phyloP scores from a whole-genome alignment of 2,329 filamentous ascomycete species.

The Epichloe baconii region DNA sequence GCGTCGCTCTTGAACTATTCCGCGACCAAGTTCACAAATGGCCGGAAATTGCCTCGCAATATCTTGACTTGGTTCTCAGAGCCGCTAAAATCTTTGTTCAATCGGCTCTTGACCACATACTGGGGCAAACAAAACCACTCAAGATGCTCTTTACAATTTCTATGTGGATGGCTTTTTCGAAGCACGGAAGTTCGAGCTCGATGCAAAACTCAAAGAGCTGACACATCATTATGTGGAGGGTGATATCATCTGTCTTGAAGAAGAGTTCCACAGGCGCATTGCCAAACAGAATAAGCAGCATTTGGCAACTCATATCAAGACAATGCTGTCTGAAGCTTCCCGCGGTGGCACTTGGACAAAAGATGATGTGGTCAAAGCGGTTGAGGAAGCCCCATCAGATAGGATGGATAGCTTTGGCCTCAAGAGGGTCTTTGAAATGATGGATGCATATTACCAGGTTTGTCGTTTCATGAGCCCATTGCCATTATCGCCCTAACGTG shows the following conservation, averaged over 20 bases:
- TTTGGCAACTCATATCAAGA: background rate
- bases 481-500: background rate
- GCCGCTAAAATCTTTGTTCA: background rate
- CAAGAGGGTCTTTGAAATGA: slow-evolving; percentile 29
- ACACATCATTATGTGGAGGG: slow-evolving; percentile 24
- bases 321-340: background rate
- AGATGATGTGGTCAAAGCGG: slow-evolving; percentile 6
- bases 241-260: slow-evolving; percentile 16
- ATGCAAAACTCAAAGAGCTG: slow-evolving; percentile 26
- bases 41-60: background rate
- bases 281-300: background rate
- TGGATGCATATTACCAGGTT: slow-evolving; percentile 31
- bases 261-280: background rate
- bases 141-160: background rate
- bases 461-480: background rate
- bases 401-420: slow-evolving; percentile 17
- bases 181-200: slow-evolving; percentile 2
- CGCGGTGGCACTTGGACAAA: slow-evolving; percentile 2
- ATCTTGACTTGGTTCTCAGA: background rate
- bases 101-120: background rate
- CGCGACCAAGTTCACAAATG: background rate
- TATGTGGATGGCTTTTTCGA: slow-evolving; percentile 1
- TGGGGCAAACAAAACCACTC: background rate
- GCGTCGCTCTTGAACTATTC: background rate
- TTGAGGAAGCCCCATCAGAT: slow-evolving; percentile 7